Conservation (phyloP, 129 eudicot genomes). For the Scalesia atractyloides region DNA sequence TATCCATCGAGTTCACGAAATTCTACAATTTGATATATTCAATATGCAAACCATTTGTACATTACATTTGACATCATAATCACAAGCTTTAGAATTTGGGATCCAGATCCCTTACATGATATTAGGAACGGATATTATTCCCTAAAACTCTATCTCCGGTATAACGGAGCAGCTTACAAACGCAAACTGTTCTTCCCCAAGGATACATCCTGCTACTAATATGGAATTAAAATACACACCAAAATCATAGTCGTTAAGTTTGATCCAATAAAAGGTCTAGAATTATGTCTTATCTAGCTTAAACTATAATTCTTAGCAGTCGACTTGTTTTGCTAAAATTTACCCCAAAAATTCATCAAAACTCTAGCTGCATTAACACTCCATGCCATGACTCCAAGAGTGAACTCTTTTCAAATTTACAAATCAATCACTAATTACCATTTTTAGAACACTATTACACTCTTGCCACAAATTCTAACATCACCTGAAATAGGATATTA, state of each 20-base stretch:
- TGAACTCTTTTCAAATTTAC: not conserved
- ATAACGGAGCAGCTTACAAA: not conserved
- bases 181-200: not conserved
- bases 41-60: not conserved
- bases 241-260: not conserved
- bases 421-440: slow-evolving; percentile 1
- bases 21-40: not conserved
- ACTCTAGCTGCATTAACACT: slow-evolving; percentile 15
- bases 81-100: not conserved
- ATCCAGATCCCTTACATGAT: slow-evolving; percentile 3
- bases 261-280: not conserved
- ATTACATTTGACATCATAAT: not conserved
- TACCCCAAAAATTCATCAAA: slow-evolving; percentile 9
- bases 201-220: not conserved
- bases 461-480: not conserved
- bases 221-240: not conserved
- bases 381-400: slow-evolving; percentile 10
- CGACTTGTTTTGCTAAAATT: slow-evolving; percentile 1
- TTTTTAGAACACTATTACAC: not conserved
- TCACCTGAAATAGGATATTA: not conserved
- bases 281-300: slow-evolving; percentile 14
- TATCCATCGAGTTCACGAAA: not conserved
- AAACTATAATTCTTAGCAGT: slow-evolving; percentile 13
- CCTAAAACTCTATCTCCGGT: not conserved
- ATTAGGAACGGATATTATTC: not conserved